These are phyloP conservation scores for Cyclotella distinguenda DNA, from an alignment of 108 stramenopile genomes.

Conservation along the genomic window DNA sequence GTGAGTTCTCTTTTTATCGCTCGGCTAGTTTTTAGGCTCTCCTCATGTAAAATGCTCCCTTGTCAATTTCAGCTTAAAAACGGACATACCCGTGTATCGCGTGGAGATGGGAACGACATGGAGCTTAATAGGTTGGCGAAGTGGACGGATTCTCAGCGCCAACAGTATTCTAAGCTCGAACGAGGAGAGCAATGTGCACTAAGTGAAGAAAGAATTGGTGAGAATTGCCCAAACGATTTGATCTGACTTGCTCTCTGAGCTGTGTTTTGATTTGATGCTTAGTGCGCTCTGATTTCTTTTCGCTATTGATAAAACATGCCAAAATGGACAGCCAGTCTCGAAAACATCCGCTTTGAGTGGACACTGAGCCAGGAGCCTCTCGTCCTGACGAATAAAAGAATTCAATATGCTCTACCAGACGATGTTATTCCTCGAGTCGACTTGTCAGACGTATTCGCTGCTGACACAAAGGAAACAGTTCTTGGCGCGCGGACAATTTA, in stretches of 20 bases:
- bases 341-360: conserved; percentile 38
- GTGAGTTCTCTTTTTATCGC: neutral
- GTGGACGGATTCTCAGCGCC: conserved; percentile 16
- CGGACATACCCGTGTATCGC: conserved; percentile 22
- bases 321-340: conserved; percentile 4
- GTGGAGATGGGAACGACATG: conserved; percentile 2
- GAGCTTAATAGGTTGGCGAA: conserved; percentile 8
- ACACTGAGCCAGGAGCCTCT: conserved; percentile 6
- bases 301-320: too few species aligned
- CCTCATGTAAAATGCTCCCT: neutral
- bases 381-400: neutral
- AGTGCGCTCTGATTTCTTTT: too few species aligned
- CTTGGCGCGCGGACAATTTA: neutral
- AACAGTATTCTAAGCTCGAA: conserved; percentile 10
- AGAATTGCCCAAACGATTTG: neutral
- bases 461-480: neutral
- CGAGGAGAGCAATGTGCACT: conserved; percentile 9
- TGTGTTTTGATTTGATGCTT: too few species aligned
- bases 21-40: neutral
- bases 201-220: conserved; percentile 14
- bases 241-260: too few species aligned
- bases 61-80: neutral
- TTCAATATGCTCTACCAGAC: neutral
- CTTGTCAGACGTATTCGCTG: neutral
- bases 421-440: neutral